Base-by-base conservation (phyloP, 2,329 filamentous ascomycete species). In the Hortaea sp. region DNA sequence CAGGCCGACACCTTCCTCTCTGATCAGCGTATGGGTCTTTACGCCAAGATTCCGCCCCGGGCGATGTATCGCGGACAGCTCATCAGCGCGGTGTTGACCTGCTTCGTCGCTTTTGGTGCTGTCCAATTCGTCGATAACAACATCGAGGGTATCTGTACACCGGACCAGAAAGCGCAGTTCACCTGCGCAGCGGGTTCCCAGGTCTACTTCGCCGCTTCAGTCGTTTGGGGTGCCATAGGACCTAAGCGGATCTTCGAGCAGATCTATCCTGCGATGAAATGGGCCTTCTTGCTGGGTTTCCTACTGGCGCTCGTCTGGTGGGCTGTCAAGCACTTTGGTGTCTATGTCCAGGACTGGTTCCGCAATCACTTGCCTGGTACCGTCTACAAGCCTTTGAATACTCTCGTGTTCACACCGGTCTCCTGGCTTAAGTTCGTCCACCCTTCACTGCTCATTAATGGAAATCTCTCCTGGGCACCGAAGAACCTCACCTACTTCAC, bases 11-110 rank as follows among this genome's bases (percentile, higher is more conserved):
- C 69, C 47, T 63, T 63, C 39, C 65, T 48, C 12, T 46, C 49
- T 66, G 66, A 69, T 52, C 65, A 66, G 42, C 69, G 69, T 50
- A 65, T 68, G 57, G 67, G 63, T 3, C 66, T 68, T 49, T 71
- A 71, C 55, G 60, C 60, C 59, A 69, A 69, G 56, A 66, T 70
- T 44, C 57, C 68, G 5, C 68, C 66, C 7, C 57, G 68, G 13
- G 64, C 66, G 20, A 63, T 69, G 5, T 70, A 69, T 55, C 53
- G 66, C 29, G 57, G 59, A 41, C 61, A 75, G 53, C 64, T 74
- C n/a, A 64, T 64, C 34, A 69, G 70, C 37, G 71, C 71, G 38
- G 55, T 74, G 47, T 49, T 53, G 47, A 53, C 54, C 5, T 48
- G 45, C 13, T 49, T 71, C 50, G 65, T 69, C 7, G 65, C 65